Evolutionary conservation across 2,329 filamentous ascomycete species (phyloP).

Genomic region (Trichoderma arundinaceum): DNA sequence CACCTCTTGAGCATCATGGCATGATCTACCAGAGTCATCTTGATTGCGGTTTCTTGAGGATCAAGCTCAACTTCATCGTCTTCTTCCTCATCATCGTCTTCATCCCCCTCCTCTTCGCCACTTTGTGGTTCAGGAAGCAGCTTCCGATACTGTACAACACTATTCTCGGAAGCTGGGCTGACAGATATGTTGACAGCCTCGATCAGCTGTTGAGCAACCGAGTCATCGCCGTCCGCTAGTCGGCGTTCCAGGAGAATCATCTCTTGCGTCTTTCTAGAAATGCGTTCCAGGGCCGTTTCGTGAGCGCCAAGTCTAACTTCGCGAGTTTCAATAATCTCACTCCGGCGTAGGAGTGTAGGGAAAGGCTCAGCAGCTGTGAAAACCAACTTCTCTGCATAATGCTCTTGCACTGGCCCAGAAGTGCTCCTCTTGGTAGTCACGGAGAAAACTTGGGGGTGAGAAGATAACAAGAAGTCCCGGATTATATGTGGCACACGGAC

Average conservation of each 20-base stretch:
- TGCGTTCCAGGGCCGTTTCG: constrained; percentile 89
- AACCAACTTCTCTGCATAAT: constrained; percentile 81
- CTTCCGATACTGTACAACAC: constrained; percentile 77
- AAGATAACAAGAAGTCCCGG: constrained; percentile 83
- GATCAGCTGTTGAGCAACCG: constrained; percentile 69
- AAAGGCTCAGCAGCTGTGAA: constrained; percentile 86
- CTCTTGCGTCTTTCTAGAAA: constrained; percentile 88
- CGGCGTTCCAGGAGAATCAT: constrained; percentile 77
- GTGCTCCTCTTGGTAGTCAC: constrained; percentile 75
- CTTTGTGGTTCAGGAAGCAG: constrained; percentile 65
- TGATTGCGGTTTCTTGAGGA: constrained; percentile 76
- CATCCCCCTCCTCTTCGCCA: constrained; percentile 44
- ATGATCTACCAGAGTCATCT: constrained; percentile 86
- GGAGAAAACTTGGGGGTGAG: constrained; percentile 78
- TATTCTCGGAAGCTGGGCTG: constrained; percentile 74
- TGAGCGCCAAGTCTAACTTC: constrained; percentile 73
- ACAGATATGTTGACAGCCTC: constrained; percentile 80
- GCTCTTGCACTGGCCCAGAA: constrained; percentile 70
- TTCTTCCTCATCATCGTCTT: constrained; percentile 44
- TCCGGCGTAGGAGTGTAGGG: constrained; percentile 86
- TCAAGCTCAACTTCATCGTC: constrained; percentile 53
- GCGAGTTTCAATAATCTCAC: constrained; percentile 76
- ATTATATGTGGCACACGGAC: constrained; percentile 82
- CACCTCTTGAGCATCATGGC: constrained; percentile 86
- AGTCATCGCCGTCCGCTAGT: constrained; percentile 73